A percentile compares a stretch with the other conserved stretches of the same genome.
Evolutionary conservation across 1,284 basidiomycete species (phyloP).

Genomic region (Pholiota adiposa): DNA sequence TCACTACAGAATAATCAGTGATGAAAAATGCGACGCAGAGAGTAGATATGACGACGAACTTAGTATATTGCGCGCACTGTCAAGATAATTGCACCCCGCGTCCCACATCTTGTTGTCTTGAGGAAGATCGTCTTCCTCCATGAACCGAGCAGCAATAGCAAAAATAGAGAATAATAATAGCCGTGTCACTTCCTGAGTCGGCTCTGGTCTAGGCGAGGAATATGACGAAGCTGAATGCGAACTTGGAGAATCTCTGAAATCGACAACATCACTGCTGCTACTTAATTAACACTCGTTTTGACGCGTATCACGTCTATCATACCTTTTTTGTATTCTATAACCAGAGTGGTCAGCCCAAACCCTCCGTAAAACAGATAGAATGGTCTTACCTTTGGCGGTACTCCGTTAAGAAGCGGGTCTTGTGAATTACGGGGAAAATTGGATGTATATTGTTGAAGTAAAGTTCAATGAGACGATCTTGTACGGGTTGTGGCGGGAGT

Average conservation of each 20-base stretch:
- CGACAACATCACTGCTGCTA: slow-evolving; percentile 18
- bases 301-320: background rate
- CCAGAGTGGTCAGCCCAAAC: background rate
- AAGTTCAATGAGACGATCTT: slow-evolving; percentile 70
- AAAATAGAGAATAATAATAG: slow-evolving; percentile 81
- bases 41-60: slow-evolving; percentile 43
- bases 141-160: slow-evolving; percentile 76
- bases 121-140: slow-evolving; percentile 47
- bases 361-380: slow-evolving; percentile 1
- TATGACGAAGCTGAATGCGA: slow-evolving; percentile 24
- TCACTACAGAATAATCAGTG: slow-evolving; percentile 43
- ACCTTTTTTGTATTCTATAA: slow-evolving; percentile 39
- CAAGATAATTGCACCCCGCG: slow-evolving; percentile 70
- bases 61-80: slow-evolving; percentile 69
- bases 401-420: slow-evolving; percentile 68
- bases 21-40: background rate
- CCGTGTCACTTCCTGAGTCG: slow-evolving; percentile 67
- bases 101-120: slow-evolving; percentile 69
- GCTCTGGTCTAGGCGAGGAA: slow-evolving; percentile 46
- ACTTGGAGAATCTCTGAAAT: slow-evolving; percentile 25
- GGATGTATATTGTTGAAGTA: slow-evolving; percentile 87
- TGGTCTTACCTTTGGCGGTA: slow-evolving; percentile 61
- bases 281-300: background rate
- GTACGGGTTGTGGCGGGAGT: slow-evolving; percentile 60
- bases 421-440: slow-evolving; percentile 76